Conservation (phyloP, 163 green algal species). For the Scenedesmus sp. region DNA sequence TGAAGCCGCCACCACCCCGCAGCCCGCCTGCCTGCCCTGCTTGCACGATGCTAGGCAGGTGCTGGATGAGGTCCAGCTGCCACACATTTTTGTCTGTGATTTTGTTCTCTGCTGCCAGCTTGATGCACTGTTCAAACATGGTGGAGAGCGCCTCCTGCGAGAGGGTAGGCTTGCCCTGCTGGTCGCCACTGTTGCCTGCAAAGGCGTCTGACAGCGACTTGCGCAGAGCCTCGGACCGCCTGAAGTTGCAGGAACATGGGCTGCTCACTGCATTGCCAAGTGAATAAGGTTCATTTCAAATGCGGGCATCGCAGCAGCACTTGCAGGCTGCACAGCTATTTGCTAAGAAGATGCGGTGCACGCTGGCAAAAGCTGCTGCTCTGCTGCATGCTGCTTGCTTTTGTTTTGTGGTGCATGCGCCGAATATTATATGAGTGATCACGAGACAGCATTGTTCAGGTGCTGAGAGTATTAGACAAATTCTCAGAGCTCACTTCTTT, state of each 20-base stretch:
- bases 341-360: neutral
- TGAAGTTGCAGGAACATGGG: neutral
- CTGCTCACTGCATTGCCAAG: neutral
- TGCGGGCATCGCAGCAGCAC: neutral
- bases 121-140: constrained; percentile 87
- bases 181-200: constrained; percentile 13
- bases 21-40: neutral
- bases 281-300: neutral
- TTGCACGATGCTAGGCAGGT: constrained; percentile 77
- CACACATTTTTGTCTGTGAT: constrained; percentile 94
- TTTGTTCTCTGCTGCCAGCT: constrained; percentile 95
- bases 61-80: constrained; percentile 89
- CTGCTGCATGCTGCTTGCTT: neutral
- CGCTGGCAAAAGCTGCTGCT: neutral
- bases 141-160: constrained; percentile 60
- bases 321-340: neutral
- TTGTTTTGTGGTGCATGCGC: neutral
- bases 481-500: constrained; percentile 6
- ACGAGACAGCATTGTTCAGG: neutral
- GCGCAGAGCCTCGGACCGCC: constrained; percentile 36
- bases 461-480: too few relatives aligned
- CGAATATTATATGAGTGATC: neutral
- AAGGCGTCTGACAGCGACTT: constrained; percentile 51
- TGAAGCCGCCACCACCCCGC: constrained; percentile 47
- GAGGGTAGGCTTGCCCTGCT: constrained; percentile 5